Base-by-base conservation (phyloP, 148 eudicot genomes). In the Vaccinium darrowii region DNA sequence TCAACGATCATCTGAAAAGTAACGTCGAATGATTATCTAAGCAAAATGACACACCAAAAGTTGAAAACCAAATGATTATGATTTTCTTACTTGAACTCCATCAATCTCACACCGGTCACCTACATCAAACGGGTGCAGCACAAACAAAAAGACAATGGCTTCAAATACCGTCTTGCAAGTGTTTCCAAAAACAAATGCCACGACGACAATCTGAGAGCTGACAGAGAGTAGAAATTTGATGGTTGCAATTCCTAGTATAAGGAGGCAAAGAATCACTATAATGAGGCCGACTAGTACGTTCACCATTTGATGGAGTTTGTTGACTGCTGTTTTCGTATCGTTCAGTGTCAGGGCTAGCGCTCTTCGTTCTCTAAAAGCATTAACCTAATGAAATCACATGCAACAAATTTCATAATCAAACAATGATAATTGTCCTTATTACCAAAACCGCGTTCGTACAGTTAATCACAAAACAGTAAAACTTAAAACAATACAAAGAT, bases 81-180 rank as follows among this genome's bases (percentile, higher is more conserved):
- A 23, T 43, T 49, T 12, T 60, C 43, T 1, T 91, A 94, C 98
- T 95, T 95, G 97, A 88, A 92, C 88, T 83, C 91, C 94, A 14
- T 92, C 97, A n/a, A 95, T 87, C 84, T 95, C 98, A 67, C 95
- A 92, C 19, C 98, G 91, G 67, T 95, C 98, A 4, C 97, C 98
- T 4, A 95, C 98, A 60, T 95, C 98, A 39, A 87, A 95, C 1
- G 98, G 98, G 74, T 94, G 98, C 21, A 95, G 86, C 27, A 94
- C 95, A 47, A 95, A 95, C 52, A 95, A 85, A 83, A 95, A 95
- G 84, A 95, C 89, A 84, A 95, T 89, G 81, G 94, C 90, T 72
- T 95, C 98, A 51, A 95, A 95, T 13, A 91, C 83, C 10, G 93
- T 94, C 91, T 93, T 95, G 89, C 93, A 92, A 1, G 95, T 91